Evolutionary conservation across 768 basidiomycete species (phyloP).

Genomic region (Austroboletus eburneus): DNA sequence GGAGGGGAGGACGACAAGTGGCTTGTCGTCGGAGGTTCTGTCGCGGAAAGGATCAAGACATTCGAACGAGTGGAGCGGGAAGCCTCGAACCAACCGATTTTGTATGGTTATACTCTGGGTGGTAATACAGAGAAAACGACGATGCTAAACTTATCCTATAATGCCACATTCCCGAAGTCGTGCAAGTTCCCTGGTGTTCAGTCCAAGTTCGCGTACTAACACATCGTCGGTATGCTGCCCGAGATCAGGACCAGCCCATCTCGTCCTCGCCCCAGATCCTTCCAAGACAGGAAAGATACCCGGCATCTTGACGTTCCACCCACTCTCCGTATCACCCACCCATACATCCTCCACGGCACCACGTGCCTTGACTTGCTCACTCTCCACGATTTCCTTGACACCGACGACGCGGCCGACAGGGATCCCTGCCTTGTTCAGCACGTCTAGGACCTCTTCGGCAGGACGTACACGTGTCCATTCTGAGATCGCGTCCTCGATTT

Average conservation of each 20-base stretch:
- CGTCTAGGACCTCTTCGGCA: conserved; percentile 49
- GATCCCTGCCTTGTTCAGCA: conserved; percentile 49
- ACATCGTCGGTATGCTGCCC: conserved; percentile 55
- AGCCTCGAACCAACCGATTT: conserved; percentile 34
- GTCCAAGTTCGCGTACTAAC: conserved; percentile 40
- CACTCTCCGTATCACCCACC: conserved; percentile 38
- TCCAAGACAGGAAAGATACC: conserved; percentile 61
- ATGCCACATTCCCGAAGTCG: conserved; percentile 39
- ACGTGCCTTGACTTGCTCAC: conserved; percentile 50
- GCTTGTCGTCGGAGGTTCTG: conserved; percentile 59
- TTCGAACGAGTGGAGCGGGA: conserved; percentile 61
- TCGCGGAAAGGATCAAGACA: conserved; percentile 58
- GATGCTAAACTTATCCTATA: conserved; percentile 29
- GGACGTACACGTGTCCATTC: conserved; percentile 51
- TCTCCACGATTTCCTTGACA: conserved; percentile 60
- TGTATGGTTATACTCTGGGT: conserved; percentile 28
- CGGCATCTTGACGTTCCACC: conserved; percentile 68
- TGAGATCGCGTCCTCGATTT: conserved; percentile 61
- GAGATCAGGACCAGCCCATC: conserved; percentile 69
- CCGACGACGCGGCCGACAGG: conserved; percentile 62
- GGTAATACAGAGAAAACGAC: neutral
- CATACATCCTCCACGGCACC: conserved; percentile 57
- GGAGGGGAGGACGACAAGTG: conserved; percentile 59
- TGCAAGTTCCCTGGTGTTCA: conserved; percentile 35
- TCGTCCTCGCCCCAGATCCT: conserved; percentile 52